A percentile compares a stretch with the other conserved stretches of the same genome.
These are phyloP conservation scores for Calvatia gigantea DNA, from an alignment of 768 basidiomycete genomes.

Conservation along the genomic window DNA sequence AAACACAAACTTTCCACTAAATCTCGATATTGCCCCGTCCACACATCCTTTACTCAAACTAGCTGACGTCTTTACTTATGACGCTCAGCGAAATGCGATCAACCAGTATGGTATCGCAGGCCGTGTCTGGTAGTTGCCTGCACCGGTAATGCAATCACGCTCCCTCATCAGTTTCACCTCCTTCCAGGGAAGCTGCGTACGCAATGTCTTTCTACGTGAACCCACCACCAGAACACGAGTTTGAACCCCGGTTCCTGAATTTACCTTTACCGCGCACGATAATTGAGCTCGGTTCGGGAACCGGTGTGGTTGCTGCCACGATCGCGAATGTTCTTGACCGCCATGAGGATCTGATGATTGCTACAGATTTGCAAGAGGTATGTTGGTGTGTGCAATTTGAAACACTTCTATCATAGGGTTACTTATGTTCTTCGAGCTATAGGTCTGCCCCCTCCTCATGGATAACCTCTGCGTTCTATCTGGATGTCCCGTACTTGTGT, in stretches of 20 bases:
- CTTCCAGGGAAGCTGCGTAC: constrained; percentile 71
- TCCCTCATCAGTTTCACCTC: constrained; percentile 3
- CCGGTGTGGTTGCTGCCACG: constrained; percentile 54
- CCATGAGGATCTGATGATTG: constrained; percentile 44
- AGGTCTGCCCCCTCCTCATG: constrained; percentile 48
- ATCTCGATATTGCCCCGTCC: constrained; percentile 24
- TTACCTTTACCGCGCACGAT: constrained; percentile 29
- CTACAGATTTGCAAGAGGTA: constrained; percentile 81
- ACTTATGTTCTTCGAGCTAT: neutral
- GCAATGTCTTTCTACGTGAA: constrained; percentile 53
- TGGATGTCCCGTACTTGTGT: constrained; percentile 25
- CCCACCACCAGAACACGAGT: constrained; percentile 32
- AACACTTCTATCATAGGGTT: neutral
- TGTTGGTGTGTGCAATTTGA: constrained; percentile 14
- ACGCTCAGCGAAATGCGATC: constrained; percentile 58
- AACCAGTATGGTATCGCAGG: constrained; percentile 78
- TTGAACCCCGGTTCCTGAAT: constrained; percentile 51
- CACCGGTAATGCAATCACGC: neutral
- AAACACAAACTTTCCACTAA: constrained; percentile 1
- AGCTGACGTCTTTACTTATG: constrained; percentile 25
- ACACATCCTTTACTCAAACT: constrained; percentile 10
- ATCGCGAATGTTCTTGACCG: constrained; percentile 33
- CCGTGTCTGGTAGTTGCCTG: constrained; percentile 64
- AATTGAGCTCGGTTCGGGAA: constrained; percentile 81
- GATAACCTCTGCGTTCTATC: constrained; percentile 27